These are phyloP conservation scores for Blastobotrys chiropterorum DNA, from an alignment of 805 yeast species.

Conservation along the genomic window DNA sequence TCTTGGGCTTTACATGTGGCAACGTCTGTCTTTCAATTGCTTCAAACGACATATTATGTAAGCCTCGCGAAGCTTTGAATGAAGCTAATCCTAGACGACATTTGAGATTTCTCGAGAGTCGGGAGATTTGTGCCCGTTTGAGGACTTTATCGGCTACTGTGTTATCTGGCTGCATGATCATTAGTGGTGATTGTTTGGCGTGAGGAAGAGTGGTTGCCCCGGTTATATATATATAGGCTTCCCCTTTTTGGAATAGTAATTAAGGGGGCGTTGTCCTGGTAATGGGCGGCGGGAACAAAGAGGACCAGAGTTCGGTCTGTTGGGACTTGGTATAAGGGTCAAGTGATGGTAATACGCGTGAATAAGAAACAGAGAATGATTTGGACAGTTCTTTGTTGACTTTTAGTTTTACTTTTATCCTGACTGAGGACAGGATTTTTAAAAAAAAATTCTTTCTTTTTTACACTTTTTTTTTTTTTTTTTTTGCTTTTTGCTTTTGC, in stretches of 20 bases:
- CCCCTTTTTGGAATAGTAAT: neutral
- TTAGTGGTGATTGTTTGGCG: neutral
- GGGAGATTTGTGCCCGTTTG: constrained; percentile 37
- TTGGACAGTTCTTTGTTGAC: no score
- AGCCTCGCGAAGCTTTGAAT: constrained; percentile 36
- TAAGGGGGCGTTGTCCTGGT: neutral
- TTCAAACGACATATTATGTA: constrained; percentile 27
- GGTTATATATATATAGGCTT: neutral
- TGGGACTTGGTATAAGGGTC: neutral
- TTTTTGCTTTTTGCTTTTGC: neutral
- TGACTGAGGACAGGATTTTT: no score
- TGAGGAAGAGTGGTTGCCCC: constrained; percentile 1
- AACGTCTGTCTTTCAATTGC: neutral
- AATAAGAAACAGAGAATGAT: neutral
- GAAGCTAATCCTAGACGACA: constrained; percentile 37
- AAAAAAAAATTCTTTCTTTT: no score
- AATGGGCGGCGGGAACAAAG: neutral
- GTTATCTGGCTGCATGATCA: constrained; percentile 2
- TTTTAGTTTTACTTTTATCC: no score
- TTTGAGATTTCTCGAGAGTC: constrained; percentile 37
- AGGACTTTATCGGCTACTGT: constrained; percentile 30
- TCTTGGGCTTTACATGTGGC: neutral
- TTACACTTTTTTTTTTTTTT: no score
- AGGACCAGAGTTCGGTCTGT: neutral
- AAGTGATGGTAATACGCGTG: neutral